Percentiles rank a stretch among this genome's conserved stretches.
Evolutionary conservation across 208 protist genomes (phyloP).

Genomic region (Crithidia acanthocephali): DNA sequence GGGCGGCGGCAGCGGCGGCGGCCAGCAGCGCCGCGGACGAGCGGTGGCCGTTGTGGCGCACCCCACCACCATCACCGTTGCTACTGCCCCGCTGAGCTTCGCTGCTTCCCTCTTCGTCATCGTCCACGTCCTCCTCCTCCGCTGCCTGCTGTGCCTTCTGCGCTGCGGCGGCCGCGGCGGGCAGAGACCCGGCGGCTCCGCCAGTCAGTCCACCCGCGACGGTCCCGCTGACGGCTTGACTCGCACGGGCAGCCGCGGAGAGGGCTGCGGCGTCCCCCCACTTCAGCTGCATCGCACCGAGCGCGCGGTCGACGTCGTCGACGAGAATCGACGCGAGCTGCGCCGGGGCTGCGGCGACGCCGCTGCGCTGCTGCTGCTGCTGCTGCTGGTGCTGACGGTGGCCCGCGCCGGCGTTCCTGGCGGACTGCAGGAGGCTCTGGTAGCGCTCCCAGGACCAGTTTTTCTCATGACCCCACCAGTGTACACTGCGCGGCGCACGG

Average conservation of each 20-base stretch:
- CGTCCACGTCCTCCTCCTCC: slow-evolving; percentile 8
- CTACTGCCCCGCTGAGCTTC: slow-evolving; percentile 1
- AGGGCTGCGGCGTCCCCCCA: slow-evolving; percentile 42
- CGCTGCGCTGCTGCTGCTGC: slow-evolving; percentile 5
- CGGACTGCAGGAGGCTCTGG: slow-evolving; percentile 52
- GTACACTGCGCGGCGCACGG: slow-evolving; percentile 64
- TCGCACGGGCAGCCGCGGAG: slow-evolving; percentile 13
- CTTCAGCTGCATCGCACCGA: slow-evolving; percentile 78
- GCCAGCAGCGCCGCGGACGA: background rate
- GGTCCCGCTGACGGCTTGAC: background rate
- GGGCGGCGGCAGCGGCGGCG: slow-evolving; percentile 5
- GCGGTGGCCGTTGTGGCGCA: background rate
- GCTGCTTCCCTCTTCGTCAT: slow-evolving; percentile 11
- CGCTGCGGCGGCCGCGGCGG: background rate
- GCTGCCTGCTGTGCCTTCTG: slow-evolving; percentile 10
- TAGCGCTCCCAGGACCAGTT: slow-evolving; percentile 85
- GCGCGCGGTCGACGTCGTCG: slow-evolving; percentile 73
- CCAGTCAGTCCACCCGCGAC: background rate
- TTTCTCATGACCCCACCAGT: slow-evolving; percentile 75
- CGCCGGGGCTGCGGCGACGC: background rate
- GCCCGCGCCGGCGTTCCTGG: slow-evolving; percentile 24
- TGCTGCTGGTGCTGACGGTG: slow-evolving; percentile 28
- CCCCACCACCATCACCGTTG: too few species aligned
- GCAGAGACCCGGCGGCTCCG: background rate
- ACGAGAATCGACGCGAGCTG: slow-evolving; percentile 65